Evolutionary conservation across 2,329 filamentous ascomycete species (phyloP).

Genomic region (Tolypocladium inflatum): DNA sequence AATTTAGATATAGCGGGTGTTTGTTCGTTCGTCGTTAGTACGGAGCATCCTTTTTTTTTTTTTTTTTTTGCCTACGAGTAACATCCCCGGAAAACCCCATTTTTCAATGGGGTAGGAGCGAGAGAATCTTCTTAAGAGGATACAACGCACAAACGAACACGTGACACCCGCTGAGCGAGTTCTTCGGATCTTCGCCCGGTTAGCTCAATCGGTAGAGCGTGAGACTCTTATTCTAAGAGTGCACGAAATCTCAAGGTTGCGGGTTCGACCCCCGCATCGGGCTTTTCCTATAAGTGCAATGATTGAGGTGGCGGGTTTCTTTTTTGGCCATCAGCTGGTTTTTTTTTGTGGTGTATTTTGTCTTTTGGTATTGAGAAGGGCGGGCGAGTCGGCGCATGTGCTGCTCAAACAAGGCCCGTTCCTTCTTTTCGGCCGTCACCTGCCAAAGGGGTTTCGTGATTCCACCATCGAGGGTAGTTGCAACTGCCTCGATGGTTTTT

Average conservation of each 20-base stretch:
- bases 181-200: slow-evolving; percentile 16
- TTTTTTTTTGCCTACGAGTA: no score
- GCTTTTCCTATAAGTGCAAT: slow-evolving; percentile 7
- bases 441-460: no score
- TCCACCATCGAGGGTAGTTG: no score
- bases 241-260: slow-evolving; percentile 35
- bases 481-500: no score
- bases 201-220: slow-evolving; percentile 51
- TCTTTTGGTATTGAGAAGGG: not conserved
- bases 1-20: no score
- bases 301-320: not conserved
- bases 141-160: not conserved
- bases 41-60: no score
- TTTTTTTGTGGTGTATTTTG: not conserved
- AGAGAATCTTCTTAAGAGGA: not conserved
- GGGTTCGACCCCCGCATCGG: slow-evolving; percentile 40
- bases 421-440: no score
- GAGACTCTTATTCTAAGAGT: slow-evolving; percentile 46
- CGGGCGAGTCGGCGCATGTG: no score
- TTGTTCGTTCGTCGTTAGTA: no score
- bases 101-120: no score
- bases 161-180: not conserved
- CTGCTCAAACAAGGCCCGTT: not conserved
- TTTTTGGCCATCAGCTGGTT: not conserved
- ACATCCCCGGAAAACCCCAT: no score